Percentiles rank a stretch among this genome's conserved stretches.
These are phyloP conservation scores for Gentiana straminea DNA, from an alignment of 257 asterid genomes.

Conservation along the genomic window DNA sequence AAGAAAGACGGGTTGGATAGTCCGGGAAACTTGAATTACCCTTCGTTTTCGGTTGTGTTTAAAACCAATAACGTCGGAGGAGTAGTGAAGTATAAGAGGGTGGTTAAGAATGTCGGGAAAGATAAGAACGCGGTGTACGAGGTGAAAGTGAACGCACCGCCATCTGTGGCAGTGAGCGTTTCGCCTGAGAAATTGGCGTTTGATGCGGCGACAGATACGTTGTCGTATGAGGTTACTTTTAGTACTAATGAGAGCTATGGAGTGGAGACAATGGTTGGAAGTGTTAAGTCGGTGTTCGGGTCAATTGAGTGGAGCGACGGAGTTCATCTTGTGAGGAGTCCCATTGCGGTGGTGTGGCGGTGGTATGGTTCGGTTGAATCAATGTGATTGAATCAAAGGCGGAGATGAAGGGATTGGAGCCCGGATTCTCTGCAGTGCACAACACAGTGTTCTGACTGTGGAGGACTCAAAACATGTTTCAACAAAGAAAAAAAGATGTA, in stretches of 20 bases:
- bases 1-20: constrained; percentile 22
- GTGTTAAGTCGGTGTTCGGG: constrained; percentile 46
- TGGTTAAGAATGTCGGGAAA: constrained; percentile 63
- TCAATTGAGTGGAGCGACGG: constrained; percentile 76
- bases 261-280: constrained; percentile 14
- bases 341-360: constrained; percentile 53
- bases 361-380: constrained; percentile 25
- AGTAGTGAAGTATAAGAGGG: constrained; percentile 54
- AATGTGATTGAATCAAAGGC: constrained; percentile 23
- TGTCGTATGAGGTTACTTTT: constrained; percentile 67
- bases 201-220: constrained; percentile 18
- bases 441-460: no score
- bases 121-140: constrained; percentile 31
- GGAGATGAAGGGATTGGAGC: no score
- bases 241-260: constrained; percentile 18
- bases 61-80: constrained; percentile 1
- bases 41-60: constrained; percentile 74
- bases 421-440: no score
- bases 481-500: no score
- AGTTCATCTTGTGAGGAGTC: constrained; percentile 67
- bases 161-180: constrained; percentile 61
- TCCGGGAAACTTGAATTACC: constrained; percentile 82
- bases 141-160: constrained; percentile 64
- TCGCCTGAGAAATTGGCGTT: constrained; percentile 58
- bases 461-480: no score